Base-by-base conservation (phyloP, 345 rosid species). In the Melaleuca quinquenervia region DNA sequence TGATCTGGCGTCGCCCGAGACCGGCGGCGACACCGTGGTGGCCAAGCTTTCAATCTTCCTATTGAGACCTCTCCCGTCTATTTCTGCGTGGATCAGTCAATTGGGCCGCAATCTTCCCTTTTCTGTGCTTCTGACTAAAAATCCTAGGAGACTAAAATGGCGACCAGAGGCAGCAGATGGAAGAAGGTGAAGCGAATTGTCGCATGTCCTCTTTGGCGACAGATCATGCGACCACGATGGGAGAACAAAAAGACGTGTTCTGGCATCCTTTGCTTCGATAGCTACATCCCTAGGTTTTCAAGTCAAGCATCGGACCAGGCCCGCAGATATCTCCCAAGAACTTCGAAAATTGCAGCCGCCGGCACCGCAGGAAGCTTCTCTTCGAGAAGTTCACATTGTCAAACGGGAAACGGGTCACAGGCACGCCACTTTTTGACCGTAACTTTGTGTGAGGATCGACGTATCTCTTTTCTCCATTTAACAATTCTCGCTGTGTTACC, bases 131-230 rank as follows among this genome's bases (percentile, higher is more conserved):
- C 58, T 54, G 26, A 22, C 26, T 9, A 41, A n/a, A 54, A 54
- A 54, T 5, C 58, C 58, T 22, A 78, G 78, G 3, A 6, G 58
- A 3, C 53, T 32, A 49, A 52, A 60, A 97, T 97, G 98, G 86
- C 99, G 53, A 92, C 94, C 6, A 92, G 98, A 90, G 99, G 98
- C 83, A 95, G 91, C 92, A 92, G 98, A 96, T 95, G 94, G 56
- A 98, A 96, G 94, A 96, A 94, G 89, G 98, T 95, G 27, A 94
- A 91, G 94, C 91, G 93, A 82, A 95, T 95, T 22, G 4, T 4
- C 41, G 41, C 41, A 41, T 41, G 41, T 41, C 41, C 41, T 41
- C 4, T 41, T 41, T 41, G 41, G 21, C 60, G 6, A 58, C 29
- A 58, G 64, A 26, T 11, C 24, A 24, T 5, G 64, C 27, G 36